These are phyloP conservation scores for Colletotrichum scovillei DNA, from an alignment of 2,329 filamentous ascomycete species.

Conservation along the genomic window DNA sequence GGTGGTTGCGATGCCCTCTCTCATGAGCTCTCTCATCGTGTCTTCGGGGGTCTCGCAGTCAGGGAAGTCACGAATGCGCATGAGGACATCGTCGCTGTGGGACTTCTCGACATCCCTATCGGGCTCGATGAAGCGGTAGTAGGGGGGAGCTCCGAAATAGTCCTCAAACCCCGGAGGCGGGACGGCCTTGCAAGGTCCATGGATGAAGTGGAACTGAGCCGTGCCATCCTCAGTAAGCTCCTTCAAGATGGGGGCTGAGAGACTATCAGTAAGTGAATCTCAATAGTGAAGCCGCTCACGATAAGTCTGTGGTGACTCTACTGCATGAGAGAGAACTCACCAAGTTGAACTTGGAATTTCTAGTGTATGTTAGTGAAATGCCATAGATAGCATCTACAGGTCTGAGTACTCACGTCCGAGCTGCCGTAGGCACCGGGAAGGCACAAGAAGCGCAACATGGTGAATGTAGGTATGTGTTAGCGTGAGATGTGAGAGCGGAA, in stretches of 20 bases:
- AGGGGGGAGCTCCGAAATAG: slow-evolving; percentile 66
- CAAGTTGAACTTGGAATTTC: slow-evolving; percentile 68
- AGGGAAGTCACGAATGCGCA: slow-evolving; percentile 65
- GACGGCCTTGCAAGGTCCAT: slow-evolving; percentile 60
- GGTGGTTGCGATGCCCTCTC: slow-evolving; percentile 51
- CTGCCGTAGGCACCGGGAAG: slow-evolving; percentile 69
- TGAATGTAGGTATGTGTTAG: slow-evolving; percentile 12
- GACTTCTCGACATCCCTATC: slow-evolving; percentile 56
- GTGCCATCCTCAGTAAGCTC: slow-evolving; percentile 58
- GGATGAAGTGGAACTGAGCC: slow-evolving; percentile 62
- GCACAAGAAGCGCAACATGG: slow-evolving; percentile 64
- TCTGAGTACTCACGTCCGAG: slow-evolving; percentile 56
- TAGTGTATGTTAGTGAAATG: slow-evolving; percentile 40
- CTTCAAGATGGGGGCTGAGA: slow-evolving; percentile 58
- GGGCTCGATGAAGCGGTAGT: slow-evolving; percentile 66
- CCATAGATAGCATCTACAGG: slow-evolving; percentile 32
- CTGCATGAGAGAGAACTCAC: slow-evolving; percentile 42
- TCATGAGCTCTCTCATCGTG: slow-evolving; percentile 63
- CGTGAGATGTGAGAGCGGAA: slow-evolving; percentile 3
- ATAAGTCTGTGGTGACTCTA: slow-evolving; percentile 6
- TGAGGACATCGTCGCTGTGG: slow-evolving; percentile 57
- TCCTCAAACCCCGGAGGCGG: slow-evolving; percentile 66
- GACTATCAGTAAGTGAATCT: slow-evolving; percentile 31
- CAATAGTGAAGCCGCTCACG: slow-evolving; percentile 9
- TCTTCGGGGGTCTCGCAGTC: slow-evolving; percentile 64